Evolutionary conservation across 2,329 filamentous ascomycete genomes (phyloP).

Genomic region (Fusarium setosum): DNA sequence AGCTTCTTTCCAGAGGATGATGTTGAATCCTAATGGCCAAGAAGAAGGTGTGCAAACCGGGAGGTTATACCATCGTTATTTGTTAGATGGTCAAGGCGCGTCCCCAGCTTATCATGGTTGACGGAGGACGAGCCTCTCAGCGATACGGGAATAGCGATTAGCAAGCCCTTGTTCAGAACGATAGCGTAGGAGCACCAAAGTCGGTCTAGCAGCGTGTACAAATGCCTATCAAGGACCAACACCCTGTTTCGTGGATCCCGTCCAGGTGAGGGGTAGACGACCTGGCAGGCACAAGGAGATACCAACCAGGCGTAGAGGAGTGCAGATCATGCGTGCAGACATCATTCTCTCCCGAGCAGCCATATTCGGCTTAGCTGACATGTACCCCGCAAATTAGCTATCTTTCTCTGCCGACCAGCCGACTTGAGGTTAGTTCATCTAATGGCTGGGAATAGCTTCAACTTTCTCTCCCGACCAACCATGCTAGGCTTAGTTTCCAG

Average conservation of each 20-base stretch:
- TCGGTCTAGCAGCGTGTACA: no score
- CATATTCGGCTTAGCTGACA: neutral
- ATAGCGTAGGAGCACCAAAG: neutral
- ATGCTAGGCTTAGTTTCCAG: neutral
- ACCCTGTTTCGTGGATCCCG: no score
- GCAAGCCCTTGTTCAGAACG: neutral
- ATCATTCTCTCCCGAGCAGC: neutral
- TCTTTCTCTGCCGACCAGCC: neutral
- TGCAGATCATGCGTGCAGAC: no score
- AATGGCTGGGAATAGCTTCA: neutral
- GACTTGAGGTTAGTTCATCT: neutral
- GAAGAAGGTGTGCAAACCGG: neutral
- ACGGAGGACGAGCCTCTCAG: no score
- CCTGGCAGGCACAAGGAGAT: no score
- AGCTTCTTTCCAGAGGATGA: neutral
- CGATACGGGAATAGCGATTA: no score
- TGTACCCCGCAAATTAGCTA: neutral
- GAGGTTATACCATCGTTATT: no score
- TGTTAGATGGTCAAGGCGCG: no score
- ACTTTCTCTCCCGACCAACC: slow-evolving; percentile 7
- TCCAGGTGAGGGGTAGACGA: no score
- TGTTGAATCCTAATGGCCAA: neutral
- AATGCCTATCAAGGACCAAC: neutral
- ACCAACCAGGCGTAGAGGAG: no score
- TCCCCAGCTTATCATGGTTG: no score